Base-by-base conservation (phyloP, 177 flowering plant species). In the Telopea speciosissima region DNA sequence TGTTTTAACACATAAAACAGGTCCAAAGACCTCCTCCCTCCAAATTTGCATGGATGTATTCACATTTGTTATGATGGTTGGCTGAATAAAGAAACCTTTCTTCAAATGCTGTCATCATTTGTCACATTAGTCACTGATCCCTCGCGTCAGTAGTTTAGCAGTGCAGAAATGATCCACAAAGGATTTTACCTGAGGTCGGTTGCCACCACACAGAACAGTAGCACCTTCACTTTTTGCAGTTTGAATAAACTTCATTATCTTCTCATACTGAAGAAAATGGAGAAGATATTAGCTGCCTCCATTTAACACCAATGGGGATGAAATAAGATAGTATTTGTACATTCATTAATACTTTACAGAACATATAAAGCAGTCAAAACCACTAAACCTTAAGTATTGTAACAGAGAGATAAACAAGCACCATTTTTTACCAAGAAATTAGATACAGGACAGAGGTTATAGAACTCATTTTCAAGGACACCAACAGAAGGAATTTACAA, bases 21-120 rank as follows among this genome's bases (percentile, higher is more conserved):
- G 99, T 71, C 98, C 99, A 79, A 96, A 96, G 59, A 91, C 98
- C 85, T 96, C 99, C 75, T 93, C 98, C 70, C 82, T 90, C 99
- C 99, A 96, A 24, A 96, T 88, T 89, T 93, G 89, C 99, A 96
- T 96, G 67, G 97, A 87, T 56, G 91, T 88, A 40, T 83, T 79
- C n/a, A 96, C 93, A 80, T 96, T 83, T 65, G 83, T 84, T 66
- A 96, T 87, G 73, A 96, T 87, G 28, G 98, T 83, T 73, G 99
- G 98, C 73, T 89, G 86, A 25, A 96, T 59, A 63, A 79, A 96
- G 76, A 69, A 93, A 62, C 99, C 99, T 73, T 85, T 93, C 80
- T 87, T 83, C 68, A 96, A 73, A 80, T 93, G 94, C 98, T 96
- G 89, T 77, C 72, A 78, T 65, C 25, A 49, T 66, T 25, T 64